Evolutionary conservation across 2,329 filamentous ascomycete genomes (phyloP).

Genomic region (Fusarium transvaalense): DNA sequence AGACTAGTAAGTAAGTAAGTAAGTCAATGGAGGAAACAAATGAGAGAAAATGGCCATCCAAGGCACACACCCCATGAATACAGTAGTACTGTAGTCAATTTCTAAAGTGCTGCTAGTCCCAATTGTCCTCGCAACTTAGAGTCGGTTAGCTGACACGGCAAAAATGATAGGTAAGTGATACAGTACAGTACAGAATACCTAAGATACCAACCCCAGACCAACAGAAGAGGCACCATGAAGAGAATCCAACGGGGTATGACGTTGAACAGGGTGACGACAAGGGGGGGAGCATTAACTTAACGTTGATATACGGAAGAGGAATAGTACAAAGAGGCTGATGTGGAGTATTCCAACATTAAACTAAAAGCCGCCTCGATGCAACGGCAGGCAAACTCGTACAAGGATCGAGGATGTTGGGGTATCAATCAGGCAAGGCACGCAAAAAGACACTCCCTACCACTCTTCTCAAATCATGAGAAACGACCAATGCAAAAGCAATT

Average conservation of each 20-base stretch:
- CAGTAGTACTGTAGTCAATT: too few relatives aligned
- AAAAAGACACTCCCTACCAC: not conserved
- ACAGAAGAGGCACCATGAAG: not conserved
- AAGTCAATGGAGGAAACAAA: constrained; percentile 21
- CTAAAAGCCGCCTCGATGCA: constrained; percentile 23
- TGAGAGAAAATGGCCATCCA: constrained; percentile 4
- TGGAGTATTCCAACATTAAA: constrained; percentile 16
- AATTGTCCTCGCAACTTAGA: constrained; percentile 23
- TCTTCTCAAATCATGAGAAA: too few relatives aligned
- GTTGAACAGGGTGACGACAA: constrained; percentile 35
- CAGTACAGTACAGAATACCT: not conserved
- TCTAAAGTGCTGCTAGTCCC: constrained; percentile 6
- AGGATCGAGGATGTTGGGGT: constrained; percentile 23
- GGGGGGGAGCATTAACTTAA: too few relatives aligned
- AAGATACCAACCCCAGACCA: not conserved
- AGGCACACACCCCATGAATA: not conserved
- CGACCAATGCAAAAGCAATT: too few relatives aligned
- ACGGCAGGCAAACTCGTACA: constrained; percentile 11
- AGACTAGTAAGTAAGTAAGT: not conserved
- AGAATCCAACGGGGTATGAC: constrained; percentile 21
- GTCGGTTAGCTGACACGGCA: constrained; percentile 4
- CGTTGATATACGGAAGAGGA: constrained; percentile 6
- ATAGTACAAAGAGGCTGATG: constrained; percentile 20
- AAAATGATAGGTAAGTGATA: constrained; percentile 9
- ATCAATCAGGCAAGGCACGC: constrained; percentile 2